Conservation (phyloP, 108 stramenopile species). For the Poteriospumella lacustris region DNA sequence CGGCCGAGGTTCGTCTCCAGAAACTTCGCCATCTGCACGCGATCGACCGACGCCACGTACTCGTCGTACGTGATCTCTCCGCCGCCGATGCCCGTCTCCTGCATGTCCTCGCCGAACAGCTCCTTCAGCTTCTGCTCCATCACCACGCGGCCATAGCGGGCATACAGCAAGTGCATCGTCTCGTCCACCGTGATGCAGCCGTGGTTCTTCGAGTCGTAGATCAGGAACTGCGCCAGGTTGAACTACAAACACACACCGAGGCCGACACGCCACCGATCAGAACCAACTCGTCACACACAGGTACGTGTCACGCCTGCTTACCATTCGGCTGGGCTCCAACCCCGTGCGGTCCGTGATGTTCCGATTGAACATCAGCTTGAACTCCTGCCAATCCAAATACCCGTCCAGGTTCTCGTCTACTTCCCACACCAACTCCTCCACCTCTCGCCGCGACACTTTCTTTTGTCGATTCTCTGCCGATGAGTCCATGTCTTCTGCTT, state of each 20-base stretch:
- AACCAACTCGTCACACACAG: neutral
- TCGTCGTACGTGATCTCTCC: constrained; percentile 65
- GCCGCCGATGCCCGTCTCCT: constrained; percentile 64
- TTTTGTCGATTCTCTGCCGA: too few species aligned
- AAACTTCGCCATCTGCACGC: constrained; percentile 56
- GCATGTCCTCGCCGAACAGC: constrained; percentile 55
- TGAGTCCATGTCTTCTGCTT: too few species aligned
- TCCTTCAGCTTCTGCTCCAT: constrained; percentile 43
- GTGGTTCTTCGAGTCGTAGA: constrained; percentile 65
- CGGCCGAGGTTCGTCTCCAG: constrained; percentile 49
- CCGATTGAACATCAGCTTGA: constrained; percentile 70
- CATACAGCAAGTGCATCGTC: constrained; percentile 83
- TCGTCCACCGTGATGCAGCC: constrained; percentile 72
- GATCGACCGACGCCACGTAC: constrained; percentile 62
- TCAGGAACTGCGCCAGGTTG: constrained; percentile 64
- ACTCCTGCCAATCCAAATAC: constrained; percentile 78
- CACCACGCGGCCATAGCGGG: constrained; percentile 47
- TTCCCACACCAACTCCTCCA: constrained; percentile 82
- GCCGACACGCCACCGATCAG: neutral
- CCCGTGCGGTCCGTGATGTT: constrained; percentile 72
- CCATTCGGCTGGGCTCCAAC: constrained; percentile 59
- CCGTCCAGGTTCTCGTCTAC: constrained; percentile 81
- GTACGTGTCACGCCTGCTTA: neutral
- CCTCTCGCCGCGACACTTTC: constrained; percentile 59
- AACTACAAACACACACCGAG: neutral